These are phyloP conservation scores for Glonium stellatum DNA, from an alignment of 495 filamentous ascomycete species.

Conservation along the genomic window DNA sequence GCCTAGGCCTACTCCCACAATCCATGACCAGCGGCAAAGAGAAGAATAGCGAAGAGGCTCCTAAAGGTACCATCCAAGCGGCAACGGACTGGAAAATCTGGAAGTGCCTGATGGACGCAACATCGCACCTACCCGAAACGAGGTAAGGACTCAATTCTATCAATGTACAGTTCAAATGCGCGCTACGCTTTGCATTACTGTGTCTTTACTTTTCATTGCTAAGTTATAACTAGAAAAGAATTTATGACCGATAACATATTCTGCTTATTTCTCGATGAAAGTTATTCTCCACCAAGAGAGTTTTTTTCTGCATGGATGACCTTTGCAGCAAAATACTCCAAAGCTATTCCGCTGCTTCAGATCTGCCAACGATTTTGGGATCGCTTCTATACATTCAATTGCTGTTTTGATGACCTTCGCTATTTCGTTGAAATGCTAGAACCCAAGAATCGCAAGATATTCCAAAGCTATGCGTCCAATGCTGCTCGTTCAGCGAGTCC, in stretches of 20 bases:
- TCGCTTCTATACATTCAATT: background rate
- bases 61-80: no score
- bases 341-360: background rate
- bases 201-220: no score
- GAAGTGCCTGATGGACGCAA: background rate
- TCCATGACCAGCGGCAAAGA: no score
- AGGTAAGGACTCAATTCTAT: no score
- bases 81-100: constrained; percentile 2
- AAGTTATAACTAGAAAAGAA: no score
- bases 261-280: no score
- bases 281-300: background rate
- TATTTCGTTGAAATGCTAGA: constrained; percentile 8
- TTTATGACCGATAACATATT: no score
- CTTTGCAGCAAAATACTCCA: background rate
- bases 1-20: background rate
- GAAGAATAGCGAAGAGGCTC: no score
- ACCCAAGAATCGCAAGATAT: constrained; percentile 2
- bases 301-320: background rate
- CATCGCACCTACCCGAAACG: background rate
- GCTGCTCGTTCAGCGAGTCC: background rate
- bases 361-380: constrained; percentile 15
- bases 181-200: no score
- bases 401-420: constrained; percentile 21
- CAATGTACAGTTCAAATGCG: background rate
- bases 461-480: constrained; percentile 5